Conservation (phyloP, 2,329 filamentous ascomycete genomes). For the Hypoxylon sp. region DNA sequence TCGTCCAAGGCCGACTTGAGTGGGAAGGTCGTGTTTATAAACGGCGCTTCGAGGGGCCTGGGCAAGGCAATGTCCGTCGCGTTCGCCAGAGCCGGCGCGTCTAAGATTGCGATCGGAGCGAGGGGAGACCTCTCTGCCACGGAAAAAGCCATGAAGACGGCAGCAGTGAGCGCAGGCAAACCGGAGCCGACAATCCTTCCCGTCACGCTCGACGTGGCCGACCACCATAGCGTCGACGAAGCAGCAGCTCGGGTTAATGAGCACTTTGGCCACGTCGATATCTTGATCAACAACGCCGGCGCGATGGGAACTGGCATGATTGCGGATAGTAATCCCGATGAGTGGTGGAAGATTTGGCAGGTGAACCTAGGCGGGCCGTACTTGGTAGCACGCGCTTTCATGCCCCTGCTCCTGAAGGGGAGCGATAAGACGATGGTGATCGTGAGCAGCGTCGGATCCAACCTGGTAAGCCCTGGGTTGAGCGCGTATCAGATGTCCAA, state of each 20-base stretch:
- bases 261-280: conserved; percentile 45
- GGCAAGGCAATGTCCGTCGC: conserved; percentile 45
- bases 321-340: conserved; percentile 42
- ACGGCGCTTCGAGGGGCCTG: conserved; percentile 47
- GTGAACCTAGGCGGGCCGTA: conserved; percentile 59
- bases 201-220: conserved; percentile 47
- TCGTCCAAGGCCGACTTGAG: conserved; percentile 40
- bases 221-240: conserved; percentile 44
- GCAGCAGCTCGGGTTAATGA: conserved; percentile 43
- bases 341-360: conserved; percentile 53
- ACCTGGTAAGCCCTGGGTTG: conserved; percentile 38
- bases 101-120: conserved; percentile 47
- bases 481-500: conserved; percentile 56
- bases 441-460: conserved; percentile 52
- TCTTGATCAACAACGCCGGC: conserved; percentile 49
- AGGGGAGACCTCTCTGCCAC: conserved; percentile 40
- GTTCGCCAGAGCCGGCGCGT: conserved; percentile 49
- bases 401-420: conserved; percentile 50
- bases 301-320: conserved; percentile 30
- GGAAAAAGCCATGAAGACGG: conserved; percentile 37
- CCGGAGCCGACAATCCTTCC: conserved; percentile 43
- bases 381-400: conserved; percentile 54
- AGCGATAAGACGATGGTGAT: conserved; percentile 52
- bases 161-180: conserved; percentile 37
- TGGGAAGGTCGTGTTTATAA: conserved; percentile 48